These are phyloP conservation scores for Botrytis fabae DNA, from an alignment of 2,329 filamentous ascomycete genomes.

Conservation along the genomic window DNA sequence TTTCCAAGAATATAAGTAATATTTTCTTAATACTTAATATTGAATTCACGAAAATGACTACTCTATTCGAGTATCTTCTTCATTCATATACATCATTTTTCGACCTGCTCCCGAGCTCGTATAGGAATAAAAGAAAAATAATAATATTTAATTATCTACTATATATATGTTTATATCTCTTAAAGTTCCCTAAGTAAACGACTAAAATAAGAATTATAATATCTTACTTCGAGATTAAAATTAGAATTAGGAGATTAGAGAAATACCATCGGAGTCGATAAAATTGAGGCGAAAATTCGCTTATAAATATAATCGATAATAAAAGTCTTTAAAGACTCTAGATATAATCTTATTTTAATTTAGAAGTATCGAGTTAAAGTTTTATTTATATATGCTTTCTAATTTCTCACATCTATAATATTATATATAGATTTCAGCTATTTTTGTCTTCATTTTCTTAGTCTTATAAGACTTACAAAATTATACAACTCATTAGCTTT, in stretches of 20 bases:
- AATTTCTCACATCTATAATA: neutral
- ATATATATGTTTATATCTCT: too few species aligned
- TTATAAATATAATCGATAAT: neutral
- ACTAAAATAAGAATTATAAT: rapidly evolving
- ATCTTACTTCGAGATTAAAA: neutral
- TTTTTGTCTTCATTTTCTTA: neutral
- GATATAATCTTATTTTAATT: too few species aligned
- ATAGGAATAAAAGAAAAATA: neutral
- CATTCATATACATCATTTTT: neutral
- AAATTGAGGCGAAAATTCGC: neutral
- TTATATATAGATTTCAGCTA: rapidly evolving
- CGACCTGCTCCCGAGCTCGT: neutral
- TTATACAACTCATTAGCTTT: rapidly evolving
- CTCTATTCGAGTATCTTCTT: neutral
- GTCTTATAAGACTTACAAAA: neutral
- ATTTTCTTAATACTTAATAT: too few species aligned
- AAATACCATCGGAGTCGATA: neutral
- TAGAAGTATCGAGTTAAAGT: neutral
- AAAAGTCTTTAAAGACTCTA: too few species aligned
- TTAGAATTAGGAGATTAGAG: neutral
- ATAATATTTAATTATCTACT: neutral
- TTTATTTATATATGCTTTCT: neutral
- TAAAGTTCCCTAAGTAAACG: too few species aligned
- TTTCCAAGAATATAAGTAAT: too few species aligned
- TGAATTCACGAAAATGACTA: neutral